A percentile compares a stretch with the other conserved stretches of the same genome.
phyloP scores from a whole-genome alignment of 495 filamentous ascomycete genomes.

The Aspergillus olivimuriae region DNA sequence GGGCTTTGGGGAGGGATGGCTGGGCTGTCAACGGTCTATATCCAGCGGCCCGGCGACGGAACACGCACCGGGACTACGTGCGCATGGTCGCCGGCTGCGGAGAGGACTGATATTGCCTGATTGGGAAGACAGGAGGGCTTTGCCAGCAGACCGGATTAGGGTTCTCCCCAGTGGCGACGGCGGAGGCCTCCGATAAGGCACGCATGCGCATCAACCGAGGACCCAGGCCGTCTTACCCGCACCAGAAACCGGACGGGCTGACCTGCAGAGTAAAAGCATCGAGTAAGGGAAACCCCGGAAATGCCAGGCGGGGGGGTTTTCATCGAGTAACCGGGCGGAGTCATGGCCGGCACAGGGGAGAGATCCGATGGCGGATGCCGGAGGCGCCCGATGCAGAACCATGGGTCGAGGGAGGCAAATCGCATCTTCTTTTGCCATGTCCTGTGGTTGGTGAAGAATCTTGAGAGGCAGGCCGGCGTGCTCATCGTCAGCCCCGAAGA shows the following conservation, averaged over 20 bases:
- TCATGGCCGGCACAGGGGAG: background rate
- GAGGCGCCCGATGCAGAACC: slow-evolving; percentile 18
- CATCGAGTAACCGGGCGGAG: slow-evolving; percentile 19
- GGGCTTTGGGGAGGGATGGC: too few relatives aligned
- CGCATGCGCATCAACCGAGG: too few relatives aligned
- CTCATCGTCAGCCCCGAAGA: background rate
- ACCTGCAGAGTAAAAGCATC: slow-evolving; percentile 8
- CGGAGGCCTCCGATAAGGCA: too few relatives aligned
- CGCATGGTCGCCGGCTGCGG: too few relatives aligned
- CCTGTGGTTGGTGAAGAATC: background rate
- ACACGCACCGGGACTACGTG: too few relatives aligned
- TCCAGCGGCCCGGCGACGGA: too few relatives aligned
- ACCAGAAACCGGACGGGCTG: too few relatives aligned
- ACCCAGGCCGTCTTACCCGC: too few relatives aligned
- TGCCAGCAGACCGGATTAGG: too few relatives aligned
- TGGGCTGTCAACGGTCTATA: too few relatives aligned
- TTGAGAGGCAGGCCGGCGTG: background rate
- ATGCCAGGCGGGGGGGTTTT: slow-evolving; percentile 15
- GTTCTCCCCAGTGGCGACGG: too few relatives aligned
- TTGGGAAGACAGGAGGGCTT: background rate
- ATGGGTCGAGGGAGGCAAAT: background rate
- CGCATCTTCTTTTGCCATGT: background rate
- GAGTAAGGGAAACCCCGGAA: slow-evolving; percentile 12
- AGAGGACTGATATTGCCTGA: too few relatives aligned
- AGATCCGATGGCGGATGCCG: slow-evolving; percentile 18